phyloP scores from a whole-genome alignment of 208 protist genomes.

The Leishmania arabica region DNA sequence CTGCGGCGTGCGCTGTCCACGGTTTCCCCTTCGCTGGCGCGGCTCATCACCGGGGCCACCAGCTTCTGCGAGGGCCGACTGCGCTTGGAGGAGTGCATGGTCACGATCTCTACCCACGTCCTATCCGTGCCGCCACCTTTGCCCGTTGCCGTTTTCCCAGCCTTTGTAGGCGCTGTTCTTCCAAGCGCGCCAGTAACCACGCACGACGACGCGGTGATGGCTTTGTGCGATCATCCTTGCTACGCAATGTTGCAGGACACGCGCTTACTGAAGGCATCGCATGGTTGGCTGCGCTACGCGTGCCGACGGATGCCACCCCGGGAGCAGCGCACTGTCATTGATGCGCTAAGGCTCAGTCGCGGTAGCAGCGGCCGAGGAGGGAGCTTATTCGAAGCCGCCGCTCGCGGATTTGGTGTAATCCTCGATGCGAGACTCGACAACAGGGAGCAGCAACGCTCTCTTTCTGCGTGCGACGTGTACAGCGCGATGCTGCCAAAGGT shows the following conservation, averaged over 20 bases:
- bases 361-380: not conserved
- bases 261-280: conserved; percentile 18
- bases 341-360: conserved; percentile 8
- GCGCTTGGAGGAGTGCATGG: conserved; percentile 25
- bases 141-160: not conserved
- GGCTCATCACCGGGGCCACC: conserved; percentile 25
- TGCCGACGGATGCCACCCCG: conserved; percentile 21
- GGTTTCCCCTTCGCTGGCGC: conserved; percentile 15
- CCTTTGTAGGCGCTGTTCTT: not conserved
- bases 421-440: not conserved
- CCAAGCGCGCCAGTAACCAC: not conserved
- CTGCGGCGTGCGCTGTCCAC: conserved; percentile 14
- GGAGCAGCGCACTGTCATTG: conserved; percentile 8
- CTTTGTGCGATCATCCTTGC: not conserved
- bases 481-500: conserved; percentile 7
- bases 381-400: not conserved
- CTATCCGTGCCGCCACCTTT: conserved; percentile 20
- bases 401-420: not conserved
- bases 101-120: conserved; percentile 15
- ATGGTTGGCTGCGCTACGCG: conserved; percentile 31
- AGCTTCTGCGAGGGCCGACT: conserved; percentile 11
- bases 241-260: conserved; percentile 6
- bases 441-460: not conserved
- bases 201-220: no score
- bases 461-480: conserved; percentile 8